Conservation (phyloP, 495 filamentous ascomycete genomes). For the Lophiostoma macrostomum region DNA sequence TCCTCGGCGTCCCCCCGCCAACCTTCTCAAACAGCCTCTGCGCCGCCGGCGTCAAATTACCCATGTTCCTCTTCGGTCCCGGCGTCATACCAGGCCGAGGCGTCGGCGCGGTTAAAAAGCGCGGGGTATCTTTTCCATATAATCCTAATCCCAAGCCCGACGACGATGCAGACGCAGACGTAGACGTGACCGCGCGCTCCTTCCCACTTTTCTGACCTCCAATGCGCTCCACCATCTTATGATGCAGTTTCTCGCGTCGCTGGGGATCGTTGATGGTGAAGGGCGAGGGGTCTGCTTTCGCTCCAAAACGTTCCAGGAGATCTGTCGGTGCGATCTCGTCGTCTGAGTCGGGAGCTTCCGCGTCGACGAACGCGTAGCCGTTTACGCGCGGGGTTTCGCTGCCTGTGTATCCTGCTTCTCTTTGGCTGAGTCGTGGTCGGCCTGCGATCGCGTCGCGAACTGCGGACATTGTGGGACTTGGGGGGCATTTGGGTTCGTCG, state of each 20-base stretch:
- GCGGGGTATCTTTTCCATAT: constrained; percentile 54
- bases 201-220: constrained; percentile 60
- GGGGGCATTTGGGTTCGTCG: constrained; percentile 33
- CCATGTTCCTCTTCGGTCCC: constrained; percentile 36
- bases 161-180: background rate
- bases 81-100: constrained; percentile 7
- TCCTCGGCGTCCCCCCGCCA: constrained; percentile 43
- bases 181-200: background rate
- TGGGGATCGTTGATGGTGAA: constrained; percentile 77
- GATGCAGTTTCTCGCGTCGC: constrained; percentile 77
- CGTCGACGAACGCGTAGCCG: constrained; percentile 91
- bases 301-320: constrained; percentile 48
- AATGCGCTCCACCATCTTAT: constrained; percentile 85
- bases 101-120: constrained; percentile 69
- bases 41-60: constrained; percentile 72
- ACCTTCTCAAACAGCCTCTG: constrained; percentile 65
- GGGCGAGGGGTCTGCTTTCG: constrained; percentile 67
- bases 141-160: constrained; percentile 11
- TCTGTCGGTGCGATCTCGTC: constrained; percentile 34
- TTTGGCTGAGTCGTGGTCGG: constrained; percentile 58
- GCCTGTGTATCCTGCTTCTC: constrained; percentile 63
- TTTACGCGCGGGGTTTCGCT: constrained; percentile 81
- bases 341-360: constrained; percentile 47
- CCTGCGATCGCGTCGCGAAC: constrained; percentile 86
- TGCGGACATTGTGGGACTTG: constrained; percentile 72